Base-by-base conservation (phyloP, 805 yeast genomes). In the Debaryomyces tyrocola region DNA sequence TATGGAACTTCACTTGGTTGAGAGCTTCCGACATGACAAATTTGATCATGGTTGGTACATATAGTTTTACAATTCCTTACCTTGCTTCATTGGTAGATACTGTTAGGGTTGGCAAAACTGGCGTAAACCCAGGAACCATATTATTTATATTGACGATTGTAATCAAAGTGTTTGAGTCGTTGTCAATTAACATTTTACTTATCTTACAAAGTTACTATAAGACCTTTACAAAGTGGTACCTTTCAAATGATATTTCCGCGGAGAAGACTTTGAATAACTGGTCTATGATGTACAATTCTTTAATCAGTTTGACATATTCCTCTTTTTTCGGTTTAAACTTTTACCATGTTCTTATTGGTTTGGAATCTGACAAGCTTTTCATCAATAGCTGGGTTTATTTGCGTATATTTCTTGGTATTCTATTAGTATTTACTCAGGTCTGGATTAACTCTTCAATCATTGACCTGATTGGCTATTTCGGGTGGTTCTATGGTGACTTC, bases 401-500 rank as follows among this genome's bases (percentile, higher is more conserved):
- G 50, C 64, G 86, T 46, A 53, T 78, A n/a, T 83, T 85, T 44
- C 57, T 84, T 40, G 92, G 92, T 9, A 49, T 66, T 0, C 61
- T 80, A 48, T 69, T 86, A 31, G 69, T 84, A 12, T 54, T 74
- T 6, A 70, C 87, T 24, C 95, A 87, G 56, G 60, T 77, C 14
- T 82, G 89, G 85, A 84, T 89, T 31, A 82, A 85, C 53, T 56
- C 74, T 20, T 85, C 89, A 27, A 85, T 87, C 33, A 75, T 82
- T 52, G 79, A 80, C 37, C 82, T 87, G 41, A 81, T 87, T 52
- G 92, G 92, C 2, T 85, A 85, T 50, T 86, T 84, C 64, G 94
- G 95, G n/a, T 87, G 94, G 94, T 87, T 87, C 57, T 87, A 84
- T 62, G 95, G 96, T 47, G 96, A 87, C 63, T 87, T 87, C 65